Evolutionary conservation across 805 yeast genomes (phyloP), one percentile per base, ranked within the genome.

Genomic region (Hyphopichia homilentoma): DNA sequence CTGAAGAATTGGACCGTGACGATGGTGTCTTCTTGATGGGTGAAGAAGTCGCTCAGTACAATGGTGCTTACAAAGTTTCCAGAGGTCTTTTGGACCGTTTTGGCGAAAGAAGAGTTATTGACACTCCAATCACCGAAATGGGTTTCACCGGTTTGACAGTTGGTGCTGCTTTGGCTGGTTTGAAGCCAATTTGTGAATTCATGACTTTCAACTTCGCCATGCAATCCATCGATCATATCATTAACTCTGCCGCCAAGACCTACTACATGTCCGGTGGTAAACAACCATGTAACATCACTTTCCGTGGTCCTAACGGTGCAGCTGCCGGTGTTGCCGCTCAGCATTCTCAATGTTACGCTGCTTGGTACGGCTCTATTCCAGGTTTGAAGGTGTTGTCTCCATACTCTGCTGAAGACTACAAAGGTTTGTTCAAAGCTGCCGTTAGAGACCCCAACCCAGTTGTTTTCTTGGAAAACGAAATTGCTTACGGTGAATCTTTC

Each of bases 291-390:
- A 89, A 86, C 68, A 86, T 90, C 57, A 89, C 95, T 34, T 93
- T 93, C 76, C 83, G 99, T 70, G 99, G 99, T 55, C 97, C 99
- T 41, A 93, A 93, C 66, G 99, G 98, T 68, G 96, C 98, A 30
- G 96, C 98, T 49, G 97, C 97, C 30, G 97, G 97, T 78, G 98
- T 93, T 50, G 99, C 79, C 52, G 99, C 99, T 38, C 99, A 93
- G 70, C 99, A 93, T 71, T 93, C 98, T 17, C 99, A 93, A 71
- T 95, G 88, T 70, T 93, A 79, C 65, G 75, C 96, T 35, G 88
- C 96, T 34, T 93, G 98, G 98, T 93, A 93, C 69, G 97, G 96
- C 47, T 73, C 94, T 32, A 88, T 93, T 51, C 99, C 99, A 40
- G 99, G 99, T 61, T 75, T 93, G 61, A 93, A 93, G 74, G 99